Evolutionary conservation across 495 filamentous ascomycete species (phyloP), one percentile per base, ranked within the genome.

Genomic region (Mytilinidion resinicola): DNA sequence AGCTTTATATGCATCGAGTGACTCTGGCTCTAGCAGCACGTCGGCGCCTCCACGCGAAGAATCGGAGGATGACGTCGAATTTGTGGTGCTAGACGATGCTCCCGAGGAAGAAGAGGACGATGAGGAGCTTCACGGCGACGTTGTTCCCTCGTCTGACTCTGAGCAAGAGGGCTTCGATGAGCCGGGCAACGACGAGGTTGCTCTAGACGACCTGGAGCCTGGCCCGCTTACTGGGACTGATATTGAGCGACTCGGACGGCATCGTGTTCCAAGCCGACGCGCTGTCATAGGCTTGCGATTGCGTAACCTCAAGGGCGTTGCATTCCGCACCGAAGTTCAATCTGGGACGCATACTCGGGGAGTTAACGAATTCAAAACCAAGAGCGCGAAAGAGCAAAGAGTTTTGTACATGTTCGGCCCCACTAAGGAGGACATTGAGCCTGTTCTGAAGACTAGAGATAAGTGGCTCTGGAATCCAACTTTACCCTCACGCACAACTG

Each of bases 391-490:
- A 36, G 51, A 60, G 19, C 10, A 15, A 7, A 44, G 64, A 34
- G 9, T 57, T 10, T 55, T 57, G 41, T 20, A 46, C 21, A 46
- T 60, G 4, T 67, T 63, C 51, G 67, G 67, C 4, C 56, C 61
- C 10, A 60, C 14, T 17, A 14, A 54, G 8, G 71, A 77, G 37
- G 80, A 84, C 56, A 42, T 80, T 4, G 51, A 74, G 9, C 62
- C 75, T 15, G 58, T 77, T 14, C 33, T 80, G 11, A 72, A 74
- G 59, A 71, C 76, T 53, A 73, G 78, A 50, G 76, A 78, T 47
- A 70, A 73, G 48, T 85, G 74, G 71, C 73, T 69, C 0, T 39
- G 70, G 21, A 77, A 83, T 55, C 70, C 75, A 0, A 74, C 74
- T 9, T 72, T 85, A 42, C 83, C 83, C 21, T 71, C 69, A 35